These are phyloP conservation scores for Cryptococcus maquisensis DNA, from an alignment of 1,284 basidiomycete species.

Conservation along the genomic window DNA sequence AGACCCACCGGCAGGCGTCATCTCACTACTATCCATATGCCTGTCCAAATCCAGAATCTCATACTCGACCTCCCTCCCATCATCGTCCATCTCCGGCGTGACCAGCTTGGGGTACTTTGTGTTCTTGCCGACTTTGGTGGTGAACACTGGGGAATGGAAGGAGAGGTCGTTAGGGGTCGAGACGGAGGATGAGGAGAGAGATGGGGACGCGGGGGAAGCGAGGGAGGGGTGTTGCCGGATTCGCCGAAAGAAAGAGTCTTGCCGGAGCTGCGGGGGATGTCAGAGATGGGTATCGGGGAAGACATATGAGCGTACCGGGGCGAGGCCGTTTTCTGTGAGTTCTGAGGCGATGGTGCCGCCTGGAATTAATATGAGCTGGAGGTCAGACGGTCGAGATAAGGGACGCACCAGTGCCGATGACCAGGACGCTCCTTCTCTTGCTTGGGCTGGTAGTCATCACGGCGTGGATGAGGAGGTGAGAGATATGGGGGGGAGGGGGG, in stretches of 20 bases:
- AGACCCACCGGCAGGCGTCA: slow-evolving; percentile 41
- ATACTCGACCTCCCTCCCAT: slow-evolving; percentile 32
- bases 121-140: slow-evolving; percentile 22
- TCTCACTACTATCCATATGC: slow-evolving; percentile 45
- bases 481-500: background rate
- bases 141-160: slow-evolving; percentile 23
- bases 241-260: slow-evolving; percentile 41
- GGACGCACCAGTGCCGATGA: slow-evolving; percentile 37
- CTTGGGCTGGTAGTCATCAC: background rate
- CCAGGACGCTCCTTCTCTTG: slow-evolving; percentile 18
- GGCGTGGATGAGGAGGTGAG: background rate
- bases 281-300: background rate
- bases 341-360: slow-evolving; percentile 42
- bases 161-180: slow-evolving; percentile 1
- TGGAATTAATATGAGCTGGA: no score
- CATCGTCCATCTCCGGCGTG: slow-evolving; percentile 38
- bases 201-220: slow-evolving; percentile 15
- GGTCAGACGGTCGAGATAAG: no score
- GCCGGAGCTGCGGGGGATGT: slow-evolving; percentile 26
- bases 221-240: slow-evolving; percentile 42
- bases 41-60: slow-evolving; percentile 45
- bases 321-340: slow-evolving; percentile 35
- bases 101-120: slow-evolving; percentile 34
- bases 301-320: slow-evolving; percentile 23
- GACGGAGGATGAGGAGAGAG: background rate